phyloP scores from a whole-genome alignment of 306 rosid species.

The Abrus pulchellus region DNA sequence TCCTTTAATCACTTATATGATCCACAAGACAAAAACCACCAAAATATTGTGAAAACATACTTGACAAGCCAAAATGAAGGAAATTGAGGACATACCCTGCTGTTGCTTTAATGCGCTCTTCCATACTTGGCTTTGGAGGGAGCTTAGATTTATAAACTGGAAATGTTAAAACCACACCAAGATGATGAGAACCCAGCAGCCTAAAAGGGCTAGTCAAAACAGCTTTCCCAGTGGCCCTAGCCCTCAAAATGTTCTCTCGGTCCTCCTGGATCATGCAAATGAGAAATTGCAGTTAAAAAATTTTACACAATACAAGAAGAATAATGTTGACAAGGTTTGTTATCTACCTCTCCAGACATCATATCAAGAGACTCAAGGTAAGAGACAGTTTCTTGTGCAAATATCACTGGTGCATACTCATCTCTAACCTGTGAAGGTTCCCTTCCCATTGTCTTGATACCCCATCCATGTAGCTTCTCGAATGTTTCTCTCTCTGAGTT shows the following conservation, averaged over 20 bases:
- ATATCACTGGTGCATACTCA: conserved; percentile 97
- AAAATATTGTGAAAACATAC: conserved; percentile 20
- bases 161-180: conserved; percentile 97
- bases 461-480: conserved; percentile 91
- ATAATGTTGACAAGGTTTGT: neutral
- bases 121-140: conserved; percentile 69
- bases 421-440: conserved; percentile 82
- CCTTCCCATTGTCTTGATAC: conserved; percentile 90
- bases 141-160: conserved; percentile 96
- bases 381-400: conserved; percentile 88
- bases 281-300: conserved; percentile 15
- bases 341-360: conserved; percentile 98
- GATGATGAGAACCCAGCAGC: conserved; percentile 93
- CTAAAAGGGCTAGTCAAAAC: conserved; percentile 96
- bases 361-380: conserved; percentile 94
- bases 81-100: conserved; percentile 78
- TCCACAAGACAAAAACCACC: conserved; percentile 14
- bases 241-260: conserved; percentile 92
- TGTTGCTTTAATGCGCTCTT: conserved; percentile 78
- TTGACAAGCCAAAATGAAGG: conserved; percentile 7
- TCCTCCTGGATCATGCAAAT: conserved; percentile 77
- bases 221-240: conserved; percentile 97
- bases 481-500: conserved; percentile 79
- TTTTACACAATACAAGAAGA: conserved; percentile 29
- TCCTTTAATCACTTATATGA: conserved; percentile 4